Evolutionary conservation across 495 filamentous ascomycete genomes (phyloP).

Genomic region (Viridothelium virens): DNA sequence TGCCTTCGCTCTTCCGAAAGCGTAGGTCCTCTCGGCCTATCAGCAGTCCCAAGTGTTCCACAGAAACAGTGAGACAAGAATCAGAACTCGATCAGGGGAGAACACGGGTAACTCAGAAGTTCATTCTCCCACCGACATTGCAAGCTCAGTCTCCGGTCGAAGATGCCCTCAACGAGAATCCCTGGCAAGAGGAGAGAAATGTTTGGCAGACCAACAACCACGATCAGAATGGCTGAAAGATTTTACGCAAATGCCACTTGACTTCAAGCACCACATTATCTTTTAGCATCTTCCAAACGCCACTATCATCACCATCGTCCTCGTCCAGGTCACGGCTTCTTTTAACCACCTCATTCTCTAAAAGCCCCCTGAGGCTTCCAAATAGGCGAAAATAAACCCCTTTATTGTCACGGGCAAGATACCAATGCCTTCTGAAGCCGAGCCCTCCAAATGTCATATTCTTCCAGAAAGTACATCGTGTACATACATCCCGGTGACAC

Average conservation of each 20-base stretch:
- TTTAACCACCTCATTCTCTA: slow-evolving; percentile 14
- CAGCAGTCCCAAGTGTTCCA: neutral
- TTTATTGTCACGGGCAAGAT: neutral
- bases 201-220: neutral
- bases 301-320: no score
- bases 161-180: neutral
- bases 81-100: neutral
- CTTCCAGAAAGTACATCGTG: slow-evolving; percentile 17
- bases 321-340: no score
- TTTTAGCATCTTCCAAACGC: no score
- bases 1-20: neutral
- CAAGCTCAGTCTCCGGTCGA: neutral
- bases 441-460: slow-evolving; percentile 15
- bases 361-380: slow-evolving; percentile 19
- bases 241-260: neutral
- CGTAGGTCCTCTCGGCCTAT: neutral
- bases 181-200: neutral
- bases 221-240: neutral
- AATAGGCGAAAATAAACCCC: slow-evolving; percentile 14
- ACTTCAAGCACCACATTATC: no score
- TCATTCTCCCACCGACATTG: neutral
- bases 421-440: slow-evolving; percentile 14
- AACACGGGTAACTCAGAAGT: neutral
- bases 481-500: slow-evolving; percentile 11
- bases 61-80: neutral